These are phyloP conservation scores for Pseudocercospora pini-densiflorae DNA, from an alignment of 2,329 filamentous ascomycete species.

Conservation along the genomic window DNA sequence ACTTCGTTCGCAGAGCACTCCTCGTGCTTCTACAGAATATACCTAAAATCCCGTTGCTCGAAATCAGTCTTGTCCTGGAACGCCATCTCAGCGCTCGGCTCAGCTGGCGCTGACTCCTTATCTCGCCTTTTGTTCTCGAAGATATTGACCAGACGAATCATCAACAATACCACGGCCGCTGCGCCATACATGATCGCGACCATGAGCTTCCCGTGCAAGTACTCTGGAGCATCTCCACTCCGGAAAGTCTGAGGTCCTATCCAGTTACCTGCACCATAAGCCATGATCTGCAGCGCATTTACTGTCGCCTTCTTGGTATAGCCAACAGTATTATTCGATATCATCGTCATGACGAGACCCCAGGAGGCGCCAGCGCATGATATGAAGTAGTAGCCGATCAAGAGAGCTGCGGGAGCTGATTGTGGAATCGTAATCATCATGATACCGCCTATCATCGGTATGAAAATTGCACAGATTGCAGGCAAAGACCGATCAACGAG, in stretches of 20 bases:
- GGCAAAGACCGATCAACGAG: constrained; percentile 3
- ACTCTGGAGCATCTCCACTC: constrained; percentile 6
- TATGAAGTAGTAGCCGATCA: constrained; percentile 13
- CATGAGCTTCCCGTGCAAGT: constrained; percentile 12
- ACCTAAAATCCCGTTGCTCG: constrained; percentile 9
- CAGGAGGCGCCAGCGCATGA: not conserved
- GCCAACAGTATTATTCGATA: constrained; percentile 14
- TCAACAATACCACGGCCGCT: not conserved
- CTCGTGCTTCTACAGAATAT: not conserved
- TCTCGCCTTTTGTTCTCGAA: constrained; percentile 7
- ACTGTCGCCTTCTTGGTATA: constrained; percentile 14
- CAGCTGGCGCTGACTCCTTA: not conserved
- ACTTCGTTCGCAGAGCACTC: too few relatives aligned
- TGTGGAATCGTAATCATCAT: constrained; percentile 14
- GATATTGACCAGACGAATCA: constrained; percentile 4
- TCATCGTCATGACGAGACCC: constrained; percentile 11
- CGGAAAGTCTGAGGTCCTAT: constrained; percentile 12
- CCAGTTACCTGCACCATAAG: constrained; percentile 11
- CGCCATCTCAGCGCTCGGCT: not conserved
- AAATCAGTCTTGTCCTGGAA: constrained; percentile 12
- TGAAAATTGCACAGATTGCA: constrained; percentile 12
- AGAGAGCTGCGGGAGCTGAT: not conserved
- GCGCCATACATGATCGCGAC: constrained; percentile 13
- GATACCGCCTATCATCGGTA: constrained; percentile 12
- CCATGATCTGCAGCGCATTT: constrained; percentile 7